A percentile compares a stretch with the other conserved stretches of the same genome.
These are phyloP conservation scores for Scorias spongiosa DNA, from an alignment of 2,329 filamentous ascomycete genomes.

Conservation along the genomic window DNA sequence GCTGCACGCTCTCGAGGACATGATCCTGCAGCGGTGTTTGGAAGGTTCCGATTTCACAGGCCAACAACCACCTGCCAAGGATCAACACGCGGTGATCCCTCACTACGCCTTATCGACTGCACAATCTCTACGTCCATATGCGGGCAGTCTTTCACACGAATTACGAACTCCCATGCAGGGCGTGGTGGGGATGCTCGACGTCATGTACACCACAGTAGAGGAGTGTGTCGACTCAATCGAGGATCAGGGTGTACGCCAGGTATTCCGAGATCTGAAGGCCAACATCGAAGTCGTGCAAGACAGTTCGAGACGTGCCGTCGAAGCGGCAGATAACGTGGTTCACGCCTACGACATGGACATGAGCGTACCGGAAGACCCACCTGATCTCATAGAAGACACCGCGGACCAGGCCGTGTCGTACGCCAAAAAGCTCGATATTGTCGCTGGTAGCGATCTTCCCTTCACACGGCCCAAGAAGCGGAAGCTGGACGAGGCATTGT, in stretches of 20 bases:
- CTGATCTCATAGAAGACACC: slow-evolving; percentile 5
- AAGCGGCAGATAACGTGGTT: slow-evolving; percentile 61
- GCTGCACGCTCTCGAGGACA: slow-evolving; percentile 52
- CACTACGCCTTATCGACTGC: slow-evolving; percentile 41
- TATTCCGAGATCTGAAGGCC: slow-evolving; percentile 48
- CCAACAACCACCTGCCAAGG: slow-evolving; percentile 9
- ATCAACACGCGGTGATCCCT: slow-evolving; percentile 31
- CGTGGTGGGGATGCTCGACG: slow-evolving; percentile 60
- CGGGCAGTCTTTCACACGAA: slow-evolving; percentile 57
- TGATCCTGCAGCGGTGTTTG: slow-evolving; percentile 44
- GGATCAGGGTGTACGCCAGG: slow-evolving; percentile 34
- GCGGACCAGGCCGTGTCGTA: neutral
- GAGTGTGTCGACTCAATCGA: slow-evolving; percentile 44
- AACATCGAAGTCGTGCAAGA: slow-evolving; percentile 62
- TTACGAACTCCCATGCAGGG: slow-evolving; percentile 61
- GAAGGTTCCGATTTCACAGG: slow-evolving; percentile 33
- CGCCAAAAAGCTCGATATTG: slow-evolving; percentile 24
- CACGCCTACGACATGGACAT: slow-evolving; percentile 63
- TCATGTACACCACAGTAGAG: slow-evolving; percentile 58
- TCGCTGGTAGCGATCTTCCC: slow-evolving; percentile 27
- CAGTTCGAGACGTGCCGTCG: slow-evolving; percentile 54
- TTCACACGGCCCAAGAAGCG: slow-evolving; percentile 28
- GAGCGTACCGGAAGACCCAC: slow-evolving; percentile 45
- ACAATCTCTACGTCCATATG: slow-evolving; percentile 55
- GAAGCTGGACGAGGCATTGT: slow-evolving; percentile 23